Evolutionary conservation across 306 rosid genomes (phyloP).

Genomic region (Quercus variabilis): DNA sequence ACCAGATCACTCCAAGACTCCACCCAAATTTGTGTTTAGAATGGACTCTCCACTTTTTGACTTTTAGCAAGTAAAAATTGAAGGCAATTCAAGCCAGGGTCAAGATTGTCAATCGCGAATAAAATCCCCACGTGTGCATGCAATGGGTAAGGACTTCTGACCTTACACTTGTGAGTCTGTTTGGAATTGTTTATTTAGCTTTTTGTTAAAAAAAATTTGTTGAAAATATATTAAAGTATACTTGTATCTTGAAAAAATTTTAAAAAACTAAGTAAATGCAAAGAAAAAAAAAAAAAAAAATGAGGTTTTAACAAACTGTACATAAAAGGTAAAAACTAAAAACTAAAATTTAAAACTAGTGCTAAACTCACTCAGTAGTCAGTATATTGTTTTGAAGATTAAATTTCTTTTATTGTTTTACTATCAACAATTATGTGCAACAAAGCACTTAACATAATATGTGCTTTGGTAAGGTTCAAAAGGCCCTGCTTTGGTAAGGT

Average conservation of each 20-base stretch:
- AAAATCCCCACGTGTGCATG: not conserved
- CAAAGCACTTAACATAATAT: not conserved
- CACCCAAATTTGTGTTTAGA: not conserved
- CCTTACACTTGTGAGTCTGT: not conserved
- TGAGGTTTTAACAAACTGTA: no score
- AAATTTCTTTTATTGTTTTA: not conserved
- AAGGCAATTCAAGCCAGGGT: not conserved
- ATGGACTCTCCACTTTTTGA: conserved; percentile 7
- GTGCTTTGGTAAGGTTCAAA: no score
- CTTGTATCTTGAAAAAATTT: no score
- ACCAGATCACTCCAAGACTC: not conserved
- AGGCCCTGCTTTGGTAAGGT: no score
- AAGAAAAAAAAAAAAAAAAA: no score
- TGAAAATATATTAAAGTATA: no score
- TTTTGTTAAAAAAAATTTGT: no score
- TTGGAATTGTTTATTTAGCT: no score
- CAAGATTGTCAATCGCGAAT: not conserved
- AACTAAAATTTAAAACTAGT: no score
- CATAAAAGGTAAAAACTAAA: no score
- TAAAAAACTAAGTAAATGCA: no score
- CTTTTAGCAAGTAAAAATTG: conserved; percentile 15
- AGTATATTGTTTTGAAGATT: not conserved
- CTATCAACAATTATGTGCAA: not conserved
- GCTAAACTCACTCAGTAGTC: no score
- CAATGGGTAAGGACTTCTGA: not conserved